Base-by-base conservation (phyloP, 2,329 filamentous ascomycete species). In the Fusarium sp. region DNA sequence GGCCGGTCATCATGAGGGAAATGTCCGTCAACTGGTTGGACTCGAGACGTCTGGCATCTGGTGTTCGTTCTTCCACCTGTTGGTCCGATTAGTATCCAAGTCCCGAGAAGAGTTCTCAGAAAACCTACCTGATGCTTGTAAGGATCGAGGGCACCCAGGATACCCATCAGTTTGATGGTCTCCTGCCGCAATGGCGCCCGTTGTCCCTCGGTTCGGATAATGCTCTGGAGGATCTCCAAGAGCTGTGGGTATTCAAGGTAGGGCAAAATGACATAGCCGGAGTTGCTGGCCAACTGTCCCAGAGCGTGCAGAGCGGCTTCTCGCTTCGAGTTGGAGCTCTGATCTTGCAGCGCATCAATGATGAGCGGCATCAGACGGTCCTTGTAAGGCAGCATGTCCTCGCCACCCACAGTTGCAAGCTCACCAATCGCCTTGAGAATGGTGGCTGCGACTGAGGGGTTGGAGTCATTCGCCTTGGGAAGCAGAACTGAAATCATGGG, bases 391-490 rank as follows among this genome's bases (percentile, higher is more conserved):
- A 92, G 87, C 92, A 99, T 97, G 72, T 96, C 93, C 70, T 96
- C 92, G 2, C 96, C 95, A 11, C 96, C 96, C 42, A 99, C 95
- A 4, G 91, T 95, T 7, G 95, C 93, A 61, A 99, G 86, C 79
- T 99, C 94, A 53, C 96, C 96, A 67, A 99, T 93, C 6, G 96
- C 95, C 79, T 94, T 93, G 56, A 99, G 84, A n/a, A 97, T 97
- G 2, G 94, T 97, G 1, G 96, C 93, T 20, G 96, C 94, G 13
- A 99, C 96, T 38, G 93, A 92, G 0, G 94, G 88, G 71, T 93
- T 96, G 0, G 88, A 79, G 77, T 99, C 96, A 61, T 88, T 90
- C 6, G 95, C 93, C 78, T 97, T 98, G 1, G 96, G 96, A 2
- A 99, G 83, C n/a, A 99, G 86, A 1, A 97, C 93, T 11, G 91